Evolutionary conservation across 306 rosid species (phyloP).

Genomic region (Acacia crassicarpa): DNA sequence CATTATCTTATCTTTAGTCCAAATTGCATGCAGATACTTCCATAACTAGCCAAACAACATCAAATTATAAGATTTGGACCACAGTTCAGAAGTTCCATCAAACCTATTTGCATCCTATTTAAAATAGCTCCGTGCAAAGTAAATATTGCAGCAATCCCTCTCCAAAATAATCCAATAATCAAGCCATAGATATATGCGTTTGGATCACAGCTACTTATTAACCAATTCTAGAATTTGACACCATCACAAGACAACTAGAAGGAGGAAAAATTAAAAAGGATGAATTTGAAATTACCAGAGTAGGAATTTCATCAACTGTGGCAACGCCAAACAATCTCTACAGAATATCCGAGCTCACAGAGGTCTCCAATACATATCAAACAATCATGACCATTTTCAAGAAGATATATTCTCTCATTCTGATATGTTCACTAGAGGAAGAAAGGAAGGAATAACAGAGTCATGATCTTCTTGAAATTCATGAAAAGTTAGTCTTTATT

Average conservation of each 20-base stretch:
- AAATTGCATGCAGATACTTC: not conserved
- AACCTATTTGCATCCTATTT: not conserved
- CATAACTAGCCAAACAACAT: not conserved
- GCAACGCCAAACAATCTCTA: constrained; percentile 70
- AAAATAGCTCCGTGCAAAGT: no score
- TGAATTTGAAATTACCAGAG: constrained; percentile 57
- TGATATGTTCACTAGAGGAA: constrained; percentile 85
- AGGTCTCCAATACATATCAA: constrained; percentile 74
- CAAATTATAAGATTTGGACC: not conserved
- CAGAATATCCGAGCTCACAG: constrained; percentile 58
- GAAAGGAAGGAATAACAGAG: constrained; percentile 70
- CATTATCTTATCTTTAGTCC: not conserved
- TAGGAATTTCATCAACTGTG: constrained; percentile 71
- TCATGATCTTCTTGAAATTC: constrained; percentile 66
- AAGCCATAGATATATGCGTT: not conserved
- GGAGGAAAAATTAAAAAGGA: not conserved
- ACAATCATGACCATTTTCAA: constrained; percentile 92
- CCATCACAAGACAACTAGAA: constrained; percentile 6
- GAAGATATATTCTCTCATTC: constrained; percentile 88
- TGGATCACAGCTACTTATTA: not conserved
- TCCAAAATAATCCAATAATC: not conserved
- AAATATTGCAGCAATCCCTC: not conserved
- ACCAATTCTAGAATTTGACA: constrained; percentile 14
- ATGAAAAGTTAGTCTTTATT: constrained; percentile 17
- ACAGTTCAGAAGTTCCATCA: not conserved